A percentile compares a stretch with the other conserved stretches of the same genome.
phyloP scores from a whole-genome alignment of 192 early-diverging fungal species.

The Rhizophagus sp. region DNA sequence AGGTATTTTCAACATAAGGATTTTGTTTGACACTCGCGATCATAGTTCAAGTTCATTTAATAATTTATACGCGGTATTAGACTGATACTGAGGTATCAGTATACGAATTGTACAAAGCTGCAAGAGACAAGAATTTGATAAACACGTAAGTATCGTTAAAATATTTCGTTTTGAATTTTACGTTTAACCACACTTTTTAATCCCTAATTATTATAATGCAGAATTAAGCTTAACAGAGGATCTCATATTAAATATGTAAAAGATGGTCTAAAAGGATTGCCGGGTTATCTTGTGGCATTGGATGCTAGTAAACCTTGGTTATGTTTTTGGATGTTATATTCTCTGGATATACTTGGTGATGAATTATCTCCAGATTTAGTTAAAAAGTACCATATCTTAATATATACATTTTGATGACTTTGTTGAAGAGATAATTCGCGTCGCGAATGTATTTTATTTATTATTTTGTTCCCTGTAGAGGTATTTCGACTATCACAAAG shows the following conservation, averaged over 20 bases:
- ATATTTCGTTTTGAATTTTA: neutral
- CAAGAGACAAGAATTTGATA: neutral
- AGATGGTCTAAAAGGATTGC: constrained; percentile 51
- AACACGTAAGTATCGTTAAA: constrained; percentile 11
- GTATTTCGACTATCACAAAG: constrained; percentile 58
- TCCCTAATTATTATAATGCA: constrained; percentile 17
- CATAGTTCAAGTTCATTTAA: neutral
- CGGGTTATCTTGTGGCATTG: constrained; percentile 58
- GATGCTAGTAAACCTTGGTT: constrained; percentile 94
- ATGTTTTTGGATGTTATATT: constrained; percentile 86
- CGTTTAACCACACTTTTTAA: neutral
- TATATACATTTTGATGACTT: no score
- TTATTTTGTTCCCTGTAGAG: constrained; percentile 33
- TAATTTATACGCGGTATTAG: constrained; percentile 32
- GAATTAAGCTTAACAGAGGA: constrained; percentile 50
- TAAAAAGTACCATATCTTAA: constrained; percentile 35
- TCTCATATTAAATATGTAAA: constrained; percentile 62
- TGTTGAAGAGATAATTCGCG: no score
- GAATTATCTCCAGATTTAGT: constrained; percentile 51
- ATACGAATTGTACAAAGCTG: constrained; percentile 4
- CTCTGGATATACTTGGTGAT: constrained; percentile 74
- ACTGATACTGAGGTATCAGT: constrained; percentile 29
- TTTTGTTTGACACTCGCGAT: neutral
- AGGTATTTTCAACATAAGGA: neutral
- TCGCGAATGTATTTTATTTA: no score